Base-by-base conservation (phyloP, 2,329 filamentous ascomycete genomes). In the Ophiostoma pallidulum region DNA sequence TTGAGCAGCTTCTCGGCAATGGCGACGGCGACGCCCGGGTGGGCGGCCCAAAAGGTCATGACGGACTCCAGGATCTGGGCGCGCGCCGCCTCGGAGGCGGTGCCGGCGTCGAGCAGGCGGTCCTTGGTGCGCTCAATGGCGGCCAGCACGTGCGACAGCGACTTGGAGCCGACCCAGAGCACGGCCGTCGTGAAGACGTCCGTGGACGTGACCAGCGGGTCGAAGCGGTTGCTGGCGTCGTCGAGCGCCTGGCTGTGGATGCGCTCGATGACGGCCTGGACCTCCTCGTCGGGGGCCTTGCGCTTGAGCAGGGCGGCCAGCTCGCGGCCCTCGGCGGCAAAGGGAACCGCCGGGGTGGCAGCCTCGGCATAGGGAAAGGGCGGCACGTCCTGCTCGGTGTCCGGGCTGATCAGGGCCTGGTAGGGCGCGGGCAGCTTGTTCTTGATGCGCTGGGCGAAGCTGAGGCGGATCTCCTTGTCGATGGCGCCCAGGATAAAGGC, bases 1-100 rank as follows among this genome's bases (percentile, higher is more conserved):
- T 97, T 98, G 57, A 98, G 82, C 5, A 98, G 77, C 66, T 97
- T 97, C 71, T 97, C 91, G 50, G 97, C 77, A 58, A 98, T 94
- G 57, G 86, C 86, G 56, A 97, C 79, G 3, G 89, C 92, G 37
- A 94, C 83, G 51, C 92, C 92, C 0, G 91, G 89, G 59, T 98
- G 91, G 28, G 91, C 83, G 40, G 78, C 77, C 92, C 92, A 98
- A 70, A 96, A 98, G 35, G 82, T 75, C 71, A 96, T 86, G 33
- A 97, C 89, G 4, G 86, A 86, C 5, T 83, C 79, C 57, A 97
- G 86, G 59, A 98, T 94, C 65, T 98, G 92, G 36, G 81, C 77
- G 35, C 89, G 80, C 1, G 88, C 89, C 3, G 76, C 75, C 50
- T 88, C 78, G 0, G 86, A 91, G 39, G 80, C 75, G 1, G 82